These are phyloP conservation scores for Paralagenidium karlingii DNA, from an alignment of 352 stramenopile genomes.

Conservation along the genomic window DNA sequence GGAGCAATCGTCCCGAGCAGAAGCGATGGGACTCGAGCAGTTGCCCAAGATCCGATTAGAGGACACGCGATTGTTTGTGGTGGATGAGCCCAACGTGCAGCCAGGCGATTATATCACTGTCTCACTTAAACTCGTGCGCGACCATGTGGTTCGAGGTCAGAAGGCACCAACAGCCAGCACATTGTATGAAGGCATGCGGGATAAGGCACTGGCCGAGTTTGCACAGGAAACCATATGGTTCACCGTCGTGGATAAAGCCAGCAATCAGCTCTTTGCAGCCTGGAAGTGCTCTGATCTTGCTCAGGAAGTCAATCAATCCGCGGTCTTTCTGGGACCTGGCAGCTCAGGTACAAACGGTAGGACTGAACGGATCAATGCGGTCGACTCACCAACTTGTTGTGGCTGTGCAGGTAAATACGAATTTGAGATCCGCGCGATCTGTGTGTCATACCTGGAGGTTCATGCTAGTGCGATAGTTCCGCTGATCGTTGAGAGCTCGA, in stretches of 20 bases:
- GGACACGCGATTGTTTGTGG: conserved; percentile 27
- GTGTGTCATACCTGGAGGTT: conserved; percentile 42
- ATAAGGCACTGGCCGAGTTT: conserved; percentile 44
- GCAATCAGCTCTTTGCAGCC: conserved; percentile 38
- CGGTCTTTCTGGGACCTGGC: conserved; percentile 55
- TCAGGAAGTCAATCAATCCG: conserved; percentile 27
- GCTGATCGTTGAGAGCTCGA: too few relatives aligned
- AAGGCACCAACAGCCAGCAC: conserved; percentile 40
- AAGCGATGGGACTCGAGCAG: conserved; percentile 10
- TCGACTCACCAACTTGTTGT: not conserved
- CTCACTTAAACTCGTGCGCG: conserved; percentile 29
- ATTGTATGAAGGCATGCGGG: conserved; percentile 59
- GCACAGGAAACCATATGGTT: conserved; percentile 69
- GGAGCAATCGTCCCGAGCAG: conserved; percentile 35
- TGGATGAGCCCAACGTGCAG: conserved; percentile 57
- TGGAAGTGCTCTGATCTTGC: conserved; percentile 43
- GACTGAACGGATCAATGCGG: not conserved
- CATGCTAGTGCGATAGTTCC: too few relatives aligned
- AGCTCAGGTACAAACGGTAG: conserved; percentile 38
- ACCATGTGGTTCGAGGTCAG: conserved; percentile 24
- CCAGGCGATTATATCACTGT: conserved; percentile 72
- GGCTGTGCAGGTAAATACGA: conserved; percentile 39
- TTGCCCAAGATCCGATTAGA: conserved; percentile 8
- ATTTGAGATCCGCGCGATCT: conserved; percentile 62
- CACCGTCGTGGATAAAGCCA: conserved; percentile 44